Conservation (phyloP, 2,329 filamentous ascomycete species). For the Penicillium griseofulvum region DNA sequence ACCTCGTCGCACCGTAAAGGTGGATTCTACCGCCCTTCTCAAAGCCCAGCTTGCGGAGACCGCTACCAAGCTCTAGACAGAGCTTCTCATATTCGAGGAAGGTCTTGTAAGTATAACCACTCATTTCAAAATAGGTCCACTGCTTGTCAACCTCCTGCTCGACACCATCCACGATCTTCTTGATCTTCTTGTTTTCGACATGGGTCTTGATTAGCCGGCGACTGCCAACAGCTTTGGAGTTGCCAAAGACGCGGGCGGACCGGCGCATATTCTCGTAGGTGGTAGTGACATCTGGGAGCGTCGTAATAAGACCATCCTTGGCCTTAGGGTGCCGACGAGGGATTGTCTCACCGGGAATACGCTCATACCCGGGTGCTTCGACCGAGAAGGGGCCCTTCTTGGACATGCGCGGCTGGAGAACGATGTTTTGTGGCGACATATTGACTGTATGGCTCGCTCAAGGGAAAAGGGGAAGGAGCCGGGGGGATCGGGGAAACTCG, state of each 20-base stretch:
- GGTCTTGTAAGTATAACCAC: constrained; percentile 70
- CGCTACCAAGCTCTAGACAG: constrained; percentile 67
- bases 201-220: constrained; percentile 75
- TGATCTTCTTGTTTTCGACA: constrained; percentile 81
- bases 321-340: constrained; percentile 71
- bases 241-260: constrained; percentile 62
- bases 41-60: constrained; percentile 72
- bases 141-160: constrained; percentile 81
- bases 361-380: constrained; percentile 66
- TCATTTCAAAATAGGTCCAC: constrained; percentile 86
- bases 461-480: neutral
- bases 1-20: constrained; percentile 81
- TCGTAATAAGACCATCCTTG: constrained; percentile 67
- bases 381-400: constrained; percentile 73
- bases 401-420: constrained; percentile 51
- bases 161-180: constrained; percentile 81
- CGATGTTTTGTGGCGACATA: constrained; percentile 34
- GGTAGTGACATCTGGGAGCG: constrained; percentile 68
- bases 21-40: constrained; percentile 67
- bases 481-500: constrained; percentile 2
- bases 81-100: constrained; percentile 76
- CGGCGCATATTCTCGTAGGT: constrained; percentile 75
- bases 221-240: constrained; percentile 65
- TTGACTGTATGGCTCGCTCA: constrained; percentile 17
- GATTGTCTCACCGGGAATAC: constrained; percentile 76